Base-by-base conservation (phyloP, 2,329 filamentous ascomycete genomes). In the Sporothrix curviconia region DNA sequence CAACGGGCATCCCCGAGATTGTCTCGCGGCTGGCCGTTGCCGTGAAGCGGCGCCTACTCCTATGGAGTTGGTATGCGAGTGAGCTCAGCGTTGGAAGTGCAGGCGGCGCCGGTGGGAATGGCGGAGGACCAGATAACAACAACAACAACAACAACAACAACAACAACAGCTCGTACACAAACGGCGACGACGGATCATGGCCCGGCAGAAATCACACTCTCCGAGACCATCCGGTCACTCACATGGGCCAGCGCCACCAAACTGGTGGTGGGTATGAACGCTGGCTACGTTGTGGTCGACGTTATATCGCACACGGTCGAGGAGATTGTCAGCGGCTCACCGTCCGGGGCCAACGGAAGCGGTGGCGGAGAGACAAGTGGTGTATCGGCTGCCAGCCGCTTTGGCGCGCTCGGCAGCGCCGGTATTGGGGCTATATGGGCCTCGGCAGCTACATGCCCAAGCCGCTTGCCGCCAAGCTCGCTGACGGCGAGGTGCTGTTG, bases 21-120 rank as follows among this genome's bases (percentile, higher is more conserved):
- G 92, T 97, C 63, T 95, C 90, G 56, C 81, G 91, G 37, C 76
- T 99, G 53, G 94, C 91, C 7, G 92, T 99, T 11, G 91, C 91
- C 4, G 90, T 96, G 34, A 97, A 97, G 78, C 80, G 94, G 67
- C 89, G 89, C 66, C 78, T 99, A 54, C 71, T 97, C 60, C 74
- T 96, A 56, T 99, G 94, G 92, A 89, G 86, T 66, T 99, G 95
- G 94, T 88, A 94, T 66, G 92, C 96, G 69, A 94, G 91, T 76
- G 94, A 97, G 74, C 78, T 96, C 42, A 81, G 81, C 49, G 39
- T 30, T 17, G 55, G 42, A 28, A 36, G 25, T 14, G 28, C 17
- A 7, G 34, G 14, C 42, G 43, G 28, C 32, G 11, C 28, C 28
- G 28, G 28, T 5, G 28, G 28, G n/a, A 39, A 19, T 36, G 51